These are phyloP conservation scores for Apophysomyces elegans DNA, from an alignment of 371 early-diverging fungal genomes.

Conservation along the genomic window DNA sequence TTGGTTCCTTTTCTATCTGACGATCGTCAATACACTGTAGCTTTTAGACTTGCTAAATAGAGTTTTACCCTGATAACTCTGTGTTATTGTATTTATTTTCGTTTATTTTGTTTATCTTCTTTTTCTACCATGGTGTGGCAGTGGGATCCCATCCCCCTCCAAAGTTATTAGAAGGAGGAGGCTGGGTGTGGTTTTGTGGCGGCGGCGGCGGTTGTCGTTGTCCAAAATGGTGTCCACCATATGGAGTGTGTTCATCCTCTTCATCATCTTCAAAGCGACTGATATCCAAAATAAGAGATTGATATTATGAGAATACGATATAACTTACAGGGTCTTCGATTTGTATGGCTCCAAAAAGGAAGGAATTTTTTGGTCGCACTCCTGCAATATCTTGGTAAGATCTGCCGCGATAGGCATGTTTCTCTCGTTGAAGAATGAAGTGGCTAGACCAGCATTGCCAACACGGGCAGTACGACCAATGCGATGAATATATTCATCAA, in stretches of 20 bases:
- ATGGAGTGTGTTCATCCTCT: conserved; percentile 15
- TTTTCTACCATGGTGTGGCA: conserved; percentile 10
- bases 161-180: not conserved
- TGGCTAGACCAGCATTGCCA: conserved; percentile 76
- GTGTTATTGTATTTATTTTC: not conserved
- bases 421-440: conserved; percentile 70
- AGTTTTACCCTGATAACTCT: not conserved
- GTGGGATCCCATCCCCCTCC: conserved; percentile 15
- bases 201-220: not conserved
- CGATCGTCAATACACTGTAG: too few species aligned
- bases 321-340: conserved; percentile 39
- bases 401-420: conserved; percentile 58
- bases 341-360: conserved; percentile 61
- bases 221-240: conserved; percentile 3
- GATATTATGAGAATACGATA: too few species aligned
- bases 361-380: conserved; percentile 83
- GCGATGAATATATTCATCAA: conserved; percentile 88
- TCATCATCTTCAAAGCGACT: conserved; percentile 39
- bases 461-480: conserved; percentile 83
- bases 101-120: too few species aligned
- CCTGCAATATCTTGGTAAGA: conserved; percentile 77
- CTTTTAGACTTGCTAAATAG: not conserved
- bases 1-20: too few species aligned
- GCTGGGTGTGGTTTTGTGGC: not conserved
- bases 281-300: not conserved